A percentile compares a stretch with the other conserved stretches of the same genome.
phyloP scores from a whole-genome alignment of 148 eudicot genomes.

The Chenopodium quinoa region DNA sequence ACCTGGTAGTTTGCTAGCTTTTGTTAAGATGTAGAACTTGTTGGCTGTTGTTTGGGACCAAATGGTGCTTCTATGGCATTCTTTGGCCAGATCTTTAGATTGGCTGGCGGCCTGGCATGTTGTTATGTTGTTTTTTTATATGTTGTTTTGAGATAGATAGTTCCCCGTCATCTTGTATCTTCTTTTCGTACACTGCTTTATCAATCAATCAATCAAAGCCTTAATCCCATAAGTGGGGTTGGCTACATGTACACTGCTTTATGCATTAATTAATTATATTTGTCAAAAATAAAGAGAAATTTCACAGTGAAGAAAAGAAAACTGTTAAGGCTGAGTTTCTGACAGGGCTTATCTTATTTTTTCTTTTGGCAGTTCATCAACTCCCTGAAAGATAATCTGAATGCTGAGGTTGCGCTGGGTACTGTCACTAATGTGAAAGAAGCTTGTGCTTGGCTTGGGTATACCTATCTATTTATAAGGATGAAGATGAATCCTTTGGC shows the following conservation, averaged over 20 bases:
- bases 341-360: background rate
- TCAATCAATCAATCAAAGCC: background rate
- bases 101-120: background rate
- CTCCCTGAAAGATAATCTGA: constrained; percentile 95
- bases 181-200: background rate
- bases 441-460: constrained; percentile 99
- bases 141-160: background rate
- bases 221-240: no score
- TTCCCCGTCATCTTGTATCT: background rate
- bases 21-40: background rate
- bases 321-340: background rate
- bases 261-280: background rate
- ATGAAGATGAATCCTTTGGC: constrained; percentile 99
- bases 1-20: background rate
- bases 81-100: background rate
- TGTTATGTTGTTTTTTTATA: background rate
- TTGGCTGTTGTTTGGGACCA: background rate
- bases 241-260: background rate
- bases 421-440: constrained; percentile 99
- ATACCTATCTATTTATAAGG: constrained; percentile 91
- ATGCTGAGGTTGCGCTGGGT: constrained; percentile 98
- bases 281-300: background rate
- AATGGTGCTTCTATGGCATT: background rate
- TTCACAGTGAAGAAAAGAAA: background rate
- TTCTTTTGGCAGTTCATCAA: constrained; percentile 70